Conservation (phyloP, 345 rosid genomes). For the Syzygium grande region DNA sequence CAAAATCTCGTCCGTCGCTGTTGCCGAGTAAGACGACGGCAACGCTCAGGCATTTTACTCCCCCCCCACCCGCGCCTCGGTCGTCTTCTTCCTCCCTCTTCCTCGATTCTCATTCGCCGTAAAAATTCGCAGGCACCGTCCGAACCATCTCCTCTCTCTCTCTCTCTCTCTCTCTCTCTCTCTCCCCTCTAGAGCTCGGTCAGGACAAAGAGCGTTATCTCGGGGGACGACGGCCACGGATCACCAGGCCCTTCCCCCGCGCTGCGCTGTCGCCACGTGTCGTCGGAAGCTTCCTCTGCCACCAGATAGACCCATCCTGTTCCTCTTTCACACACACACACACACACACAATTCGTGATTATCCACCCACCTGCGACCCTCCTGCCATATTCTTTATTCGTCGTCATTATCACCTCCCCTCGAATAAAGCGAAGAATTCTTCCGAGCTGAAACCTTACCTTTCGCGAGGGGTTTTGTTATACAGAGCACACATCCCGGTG, state of each 20-base stretch:
- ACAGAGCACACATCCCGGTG: not conserved
- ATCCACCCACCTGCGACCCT: not conserved
- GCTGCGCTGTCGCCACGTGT: constrained; percentile 48
- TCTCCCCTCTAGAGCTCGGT: not conserved
- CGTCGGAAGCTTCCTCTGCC: constrained; percentile 10
- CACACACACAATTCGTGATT: not conserved
- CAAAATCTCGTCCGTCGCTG: not conserved
- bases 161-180: not conserved
- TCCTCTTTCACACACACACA: not conserved
- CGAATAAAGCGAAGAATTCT: constrained; percentile 11
- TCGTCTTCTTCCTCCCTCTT: not conserved
- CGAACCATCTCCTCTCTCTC: not conserved
- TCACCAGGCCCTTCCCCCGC: not conserved
- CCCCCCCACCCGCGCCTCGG: not conserved
- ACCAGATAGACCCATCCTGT: constrained; percentile 8
- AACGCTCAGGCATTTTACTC: not conserved
- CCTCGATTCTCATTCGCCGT: not conserved
- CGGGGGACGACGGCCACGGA: not conserved
- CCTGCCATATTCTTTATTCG: not conserved
- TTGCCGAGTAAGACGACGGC: not conserved
- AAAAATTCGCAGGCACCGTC: not conserved
- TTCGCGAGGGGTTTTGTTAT: not conserved
- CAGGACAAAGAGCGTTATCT: not conserved
- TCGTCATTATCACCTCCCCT: constrained; percentile 6
- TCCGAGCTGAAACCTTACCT: not conserved